A percentile compares a stretch with the other conserved stretches of the same genome.
These are phyloP conservation scores for Cnidoscolus chayamansa DNA, from an alignment of 441 rosid genomes.

Conservation along the genomic window DNA sequence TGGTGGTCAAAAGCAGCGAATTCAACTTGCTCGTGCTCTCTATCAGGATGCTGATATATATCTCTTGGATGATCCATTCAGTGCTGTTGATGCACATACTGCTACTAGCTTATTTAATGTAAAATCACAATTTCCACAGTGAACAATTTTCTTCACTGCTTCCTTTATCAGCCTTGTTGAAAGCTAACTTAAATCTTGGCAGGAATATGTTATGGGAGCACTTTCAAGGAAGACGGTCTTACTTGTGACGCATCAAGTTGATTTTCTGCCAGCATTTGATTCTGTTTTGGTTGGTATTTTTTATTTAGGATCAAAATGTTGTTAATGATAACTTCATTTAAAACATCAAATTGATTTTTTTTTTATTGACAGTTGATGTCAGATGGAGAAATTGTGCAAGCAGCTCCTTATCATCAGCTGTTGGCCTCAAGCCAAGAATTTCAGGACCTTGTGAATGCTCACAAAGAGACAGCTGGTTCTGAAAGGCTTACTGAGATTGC, in stretches of 20 bases:
- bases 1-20: conserved; percentile 95
- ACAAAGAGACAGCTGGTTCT: conserved; percentile 90
- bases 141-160: neutral
- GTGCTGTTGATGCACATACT: conserved; percentile 97
- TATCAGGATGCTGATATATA: conserved; percentile 92
- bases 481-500: conserved; percentile 48
- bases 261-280: conserved; percentile 89
- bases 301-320: neutral
- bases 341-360: neutral
- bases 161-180: conserved; percentile 6
- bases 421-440: conserved; percentile 65
- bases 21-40: conserved; percentile 96
- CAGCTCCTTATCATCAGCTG: conserved; percentile 72
- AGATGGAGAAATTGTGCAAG: conserved; percentile 74
- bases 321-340: neutral
- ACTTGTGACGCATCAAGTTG: conserved; percentile 95
- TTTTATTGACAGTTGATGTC: conserved; percentile 69
- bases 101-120: conserved; percentile 90
- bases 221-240: conserved; percentile 72
- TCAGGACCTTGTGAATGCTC: conserved; percentile 88
- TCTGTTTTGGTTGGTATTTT: conserved; percentile 65
- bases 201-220: conserved; percentile 86
- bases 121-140: conserved; percentile 21
- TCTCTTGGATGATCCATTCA: conserved; percentile 94
- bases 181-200: conserved; percentile 31